phyloP scores from a whole-genome alignment of 306 rosid genomes.

The Medicago ruthenica region DNA sequence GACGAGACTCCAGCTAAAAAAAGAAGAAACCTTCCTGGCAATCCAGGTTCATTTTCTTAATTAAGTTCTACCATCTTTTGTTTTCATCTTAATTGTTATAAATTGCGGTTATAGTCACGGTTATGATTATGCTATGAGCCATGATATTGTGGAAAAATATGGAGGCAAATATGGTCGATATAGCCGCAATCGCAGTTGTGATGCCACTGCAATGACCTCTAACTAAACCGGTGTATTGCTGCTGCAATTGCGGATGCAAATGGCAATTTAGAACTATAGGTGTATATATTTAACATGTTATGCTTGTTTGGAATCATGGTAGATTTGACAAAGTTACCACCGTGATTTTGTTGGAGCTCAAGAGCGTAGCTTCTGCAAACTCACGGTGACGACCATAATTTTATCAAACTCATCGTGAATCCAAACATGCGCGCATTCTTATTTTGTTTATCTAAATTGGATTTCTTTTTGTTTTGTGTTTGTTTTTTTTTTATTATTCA shows the following conservation, averaged over 20 bases:
- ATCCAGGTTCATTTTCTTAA: constrained; percentile 68
- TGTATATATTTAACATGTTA: no score
- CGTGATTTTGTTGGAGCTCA: no score
- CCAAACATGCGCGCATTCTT: not conserved
- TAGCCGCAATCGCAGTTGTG: not conserved
- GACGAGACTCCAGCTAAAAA: constrained; percentile 57
- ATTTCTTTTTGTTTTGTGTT: no score
- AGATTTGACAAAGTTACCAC: not conserved
- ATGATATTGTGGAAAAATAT: not conserved
- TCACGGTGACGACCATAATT: not conserved
- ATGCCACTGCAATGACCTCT: not conserved
- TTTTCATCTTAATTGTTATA: not conserved
- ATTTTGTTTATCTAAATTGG: not conserved
- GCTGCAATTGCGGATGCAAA: no score
- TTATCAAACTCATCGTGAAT: not conserved
- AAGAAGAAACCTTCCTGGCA: constrained; percentile 95
- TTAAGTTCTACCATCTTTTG: not conserved
- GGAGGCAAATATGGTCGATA: no score
- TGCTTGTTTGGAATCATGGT: not conserved
- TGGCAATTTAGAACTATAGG: no score
- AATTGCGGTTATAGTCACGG: not conserved
- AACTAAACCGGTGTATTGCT: no score
- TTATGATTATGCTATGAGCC: no score
- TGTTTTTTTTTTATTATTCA: not conserved
- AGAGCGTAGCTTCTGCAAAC: not conserved